These are phyloP conservation scores for Dactylellina cionopaga DNA, from an alignment of 2,329 filamentous ascomycete genomes.

Conservation along the genomic window DNA sequence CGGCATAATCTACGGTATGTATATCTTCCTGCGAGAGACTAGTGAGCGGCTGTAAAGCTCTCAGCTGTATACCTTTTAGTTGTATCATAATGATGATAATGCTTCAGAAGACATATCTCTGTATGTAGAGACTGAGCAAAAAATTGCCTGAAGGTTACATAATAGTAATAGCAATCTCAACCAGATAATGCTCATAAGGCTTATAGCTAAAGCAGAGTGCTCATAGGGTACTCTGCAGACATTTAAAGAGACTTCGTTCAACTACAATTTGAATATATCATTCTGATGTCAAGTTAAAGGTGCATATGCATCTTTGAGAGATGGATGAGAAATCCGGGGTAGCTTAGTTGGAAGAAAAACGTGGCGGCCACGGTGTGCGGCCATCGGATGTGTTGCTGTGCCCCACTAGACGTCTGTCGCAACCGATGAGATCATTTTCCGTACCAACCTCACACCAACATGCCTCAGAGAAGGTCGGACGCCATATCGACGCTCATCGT, in stretches of 20 bases:
- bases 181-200: no score
- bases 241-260: background rate
- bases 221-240: background rate
- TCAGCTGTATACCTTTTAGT: constrained; percentile 13
- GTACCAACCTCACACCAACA: constrained; percentile 26
- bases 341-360: background rate
- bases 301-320: background rate
- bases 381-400: constrained; percentile 23
- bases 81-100: background rate
- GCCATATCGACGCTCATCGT: background rate
- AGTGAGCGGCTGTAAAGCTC: constrained; percentile 6
- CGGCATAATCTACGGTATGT: background rate
- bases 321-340: constrained; percentile 24
- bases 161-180: background rate
- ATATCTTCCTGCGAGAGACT: constrained; percentile 5
- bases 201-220: no score
- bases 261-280: background rate
- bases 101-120: constrained; percentile 1
- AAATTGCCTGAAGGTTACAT: background rate
- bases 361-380: constrained; percentile 1
- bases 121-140: constrained; percentile 5
- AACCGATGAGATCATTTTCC: constrained; percentile 23
- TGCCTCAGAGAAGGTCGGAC: background rate
- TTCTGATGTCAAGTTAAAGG: background rate
- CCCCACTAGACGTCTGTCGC: constrained; percentile 1